phyloP scores from a whole-genome alignment of 192 early-diverging fungal genomes.

The Linnemannia exigua region DNA sequence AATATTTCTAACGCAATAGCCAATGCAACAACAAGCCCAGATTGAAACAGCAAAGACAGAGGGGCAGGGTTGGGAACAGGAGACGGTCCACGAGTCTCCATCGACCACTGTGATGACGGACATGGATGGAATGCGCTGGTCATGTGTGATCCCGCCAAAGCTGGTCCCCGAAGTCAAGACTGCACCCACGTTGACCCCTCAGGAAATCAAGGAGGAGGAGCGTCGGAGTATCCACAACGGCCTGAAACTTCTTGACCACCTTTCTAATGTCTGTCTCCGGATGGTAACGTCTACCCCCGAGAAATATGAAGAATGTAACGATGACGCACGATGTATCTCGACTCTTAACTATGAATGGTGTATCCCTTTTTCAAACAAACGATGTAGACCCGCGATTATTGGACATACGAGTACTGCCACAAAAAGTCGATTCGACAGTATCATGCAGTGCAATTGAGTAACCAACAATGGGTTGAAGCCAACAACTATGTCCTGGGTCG shows the following conservation, averaged over 20 bases:
- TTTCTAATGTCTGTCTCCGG: slow-evolving; percentile 64
- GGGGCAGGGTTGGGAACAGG: not conserved
- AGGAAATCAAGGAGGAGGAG: slow-evolving; percentile 53
- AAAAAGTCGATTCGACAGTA: slow-evolving; percentile 39
- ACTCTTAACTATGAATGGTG: not conserved
- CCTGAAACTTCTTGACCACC: slow-evolving; percentile 67
- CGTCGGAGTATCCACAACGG: slow-evolving; percentile 64
- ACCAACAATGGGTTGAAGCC: slow-evolving; percentile 52
- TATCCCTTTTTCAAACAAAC: too few relatives aligned
- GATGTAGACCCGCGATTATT: slow-evolving; percentile 65
- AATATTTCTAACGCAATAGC: not conserved
- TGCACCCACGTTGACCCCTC: slow-evolving; percentile 23
- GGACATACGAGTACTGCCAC: slow-evolving; percentile 93
- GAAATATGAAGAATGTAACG: not conserved
- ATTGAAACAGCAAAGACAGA: slow-evolving; percentile 16
- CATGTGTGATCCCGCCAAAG: slow-evolving; percentile 67
- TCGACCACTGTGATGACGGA: slow-evolving; percentile 58
- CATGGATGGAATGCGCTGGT: slow-evolving; percentile 59
- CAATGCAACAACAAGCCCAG: not conserved
- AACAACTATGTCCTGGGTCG: slow-evolving; percentile 30
- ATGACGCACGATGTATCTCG: not conserved
- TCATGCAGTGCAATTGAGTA: slow-evolving; percentile 55
- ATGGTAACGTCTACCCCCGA: slow-evolving; percentile 25
- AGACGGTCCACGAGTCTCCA: not conserved
- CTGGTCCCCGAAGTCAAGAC: slow-evolving; percentile 37